Evolutionary conservation across 768 basidiomycete genomes (phyloP), one percentile per base, ranked within the genome.

Genomic region (Suillus variegatus): DNA sequence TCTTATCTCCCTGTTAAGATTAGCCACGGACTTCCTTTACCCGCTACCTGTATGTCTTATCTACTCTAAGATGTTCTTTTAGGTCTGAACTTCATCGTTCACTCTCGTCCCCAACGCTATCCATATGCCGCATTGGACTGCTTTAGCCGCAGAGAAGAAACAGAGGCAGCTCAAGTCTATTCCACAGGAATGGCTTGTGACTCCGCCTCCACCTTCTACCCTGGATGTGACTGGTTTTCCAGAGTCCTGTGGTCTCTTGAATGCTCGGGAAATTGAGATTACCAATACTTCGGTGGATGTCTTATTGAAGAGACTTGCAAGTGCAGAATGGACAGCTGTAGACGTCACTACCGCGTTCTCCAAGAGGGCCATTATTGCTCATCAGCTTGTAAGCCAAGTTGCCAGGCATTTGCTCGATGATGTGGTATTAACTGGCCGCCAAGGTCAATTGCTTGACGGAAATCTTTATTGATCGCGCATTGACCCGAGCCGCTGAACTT

Each of bases 371-470:
- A 83, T 91, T 52, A 75, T 95, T 52, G 92, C 92, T 4, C 92
- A 95, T 55, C 92, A 93, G 69, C 73, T 93, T 18, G 91, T 91
- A 62, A 71, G 84, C 73, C 44, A 43, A 32, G 9, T 40, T 32
- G 10, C 18, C 18, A 20, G 41, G 12, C 18, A 32, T 20, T 43
- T 60, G 18, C 18, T 60, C 61, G 25, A 25, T 57, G 18, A 36
- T 10, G 58, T 65, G 41, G 41, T 43, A 5, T 10, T 51, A 6
- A 20, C 40, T 63, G 36, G 67, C 13, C 14, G 36, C 38, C 35
- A 70, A 92, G 91, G 87, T 86, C 6, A 93, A 93, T 68, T 94
- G 93, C 72, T 72, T 94, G 44, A 94, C 92, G 0, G 92, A 94
- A 74, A 87, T 93, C n/a, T 93, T 91, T 70, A 83, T 93, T 61